Percentiles rank a stretch among this genome's conserved stretches.
phyloP scores from a whole-genome alignment of 352 stramenopile species.

The Phytophthora agathidicida region DNA sequence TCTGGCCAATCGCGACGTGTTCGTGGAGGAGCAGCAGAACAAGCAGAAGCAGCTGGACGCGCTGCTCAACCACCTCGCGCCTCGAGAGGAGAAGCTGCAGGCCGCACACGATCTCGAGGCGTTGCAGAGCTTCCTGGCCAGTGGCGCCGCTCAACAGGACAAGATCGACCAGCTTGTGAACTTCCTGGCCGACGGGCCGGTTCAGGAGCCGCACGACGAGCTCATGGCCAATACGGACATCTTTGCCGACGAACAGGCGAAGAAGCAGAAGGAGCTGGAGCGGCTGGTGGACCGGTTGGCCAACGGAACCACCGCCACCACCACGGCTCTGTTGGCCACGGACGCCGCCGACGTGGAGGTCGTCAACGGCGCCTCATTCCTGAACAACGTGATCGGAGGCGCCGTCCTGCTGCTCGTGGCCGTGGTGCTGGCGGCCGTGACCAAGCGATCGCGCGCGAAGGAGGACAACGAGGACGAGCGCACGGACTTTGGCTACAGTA shows the following conservation, averaged over 20 bases:
- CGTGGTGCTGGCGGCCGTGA: slow-evolving; percentile 29
- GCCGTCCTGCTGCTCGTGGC: slow-evolving; percentile 35
- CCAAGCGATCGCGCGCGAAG: slow-evolving; percentile 24
- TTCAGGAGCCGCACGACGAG: slow-evolving; percentile 1
- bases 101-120: neutral
- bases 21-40: slow-evolving; percentile 28
- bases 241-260: slow-evolving; percentile 29
- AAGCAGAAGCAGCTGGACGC: slow-evolving; percentile 27
- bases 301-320: neutral
- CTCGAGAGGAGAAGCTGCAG: neutral
- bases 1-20: slow-evolving; percentile 16
- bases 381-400: slow-evolving; percentile 29
- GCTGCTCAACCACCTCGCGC: slow-evolving; percentile 23
- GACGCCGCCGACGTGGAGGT: slow-evolving; percentile 18
- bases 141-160: slow-evolving; percentile 17
- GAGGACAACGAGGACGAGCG: slow-evolving; percentile 10
- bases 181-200: slow-evolving; percentile 23
- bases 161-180: slow-evolving; percentile 36
- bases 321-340: slow-evolving; percentile 22
- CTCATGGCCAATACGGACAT: slow-evolving; percentile 10
- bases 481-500: slow-evolving; percentile 38
- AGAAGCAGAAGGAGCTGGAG: slow-evolving; percentile 21
- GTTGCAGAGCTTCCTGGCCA: slow-evolving; percentile 23
- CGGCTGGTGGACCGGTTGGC: slow-evolving; percentile 24
- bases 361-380: slow-evolving; percentile 4